phyloP scores from a whole-genome alignment of 2,329 filamentous ascomycete species.

The Zasmidium citrigriseum region DNA sequence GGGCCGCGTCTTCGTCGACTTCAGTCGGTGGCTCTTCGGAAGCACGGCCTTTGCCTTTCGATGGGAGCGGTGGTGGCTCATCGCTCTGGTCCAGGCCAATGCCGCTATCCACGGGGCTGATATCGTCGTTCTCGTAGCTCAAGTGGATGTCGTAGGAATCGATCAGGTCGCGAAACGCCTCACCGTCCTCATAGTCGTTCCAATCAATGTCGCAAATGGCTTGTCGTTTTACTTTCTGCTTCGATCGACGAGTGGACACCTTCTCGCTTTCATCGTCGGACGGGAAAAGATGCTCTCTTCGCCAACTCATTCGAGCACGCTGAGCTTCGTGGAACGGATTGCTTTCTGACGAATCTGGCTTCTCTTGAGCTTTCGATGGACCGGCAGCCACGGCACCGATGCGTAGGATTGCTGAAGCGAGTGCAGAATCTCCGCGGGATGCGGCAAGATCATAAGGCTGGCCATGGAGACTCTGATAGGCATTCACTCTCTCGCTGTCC shows the following conservation, averaged over 20 bases:
- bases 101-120: slow-evolving; percentile 20
- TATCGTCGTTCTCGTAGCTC: not conserved
- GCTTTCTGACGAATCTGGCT: not conserved
- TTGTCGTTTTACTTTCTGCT: not conserved
- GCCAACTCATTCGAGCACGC: not conserved
- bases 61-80: not conserved
- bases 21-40: not conserved
- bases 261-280: not conserved
- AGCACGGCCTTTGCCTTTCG: slow-evolving; percentile 19
- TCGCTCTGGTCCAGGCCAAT: slow-evolving; percentile 10
- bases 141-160: not conserved
- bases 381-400: not conserved
- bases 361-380: not conserved
- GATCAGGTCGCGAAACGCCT: not conserved
- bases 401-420: not conserved
- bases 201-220: slow-evolving; percentile 14
- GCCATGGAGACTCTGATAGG: not conserved
- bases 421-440: not conserved
- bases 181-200: slow-evolving; percentile 4
- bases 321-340: not conserved
- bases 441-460: not conserved
- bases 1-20: not conserved
- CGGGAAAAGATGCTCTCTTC: not conserved
- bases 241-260: not conserved
- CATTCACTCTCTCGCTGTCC: not conserved